A percentile compares a stretch with the other conserved stretches of the same genome.
phyloP scores from a whole-genome alignment of 2,329 filamentous ascomycete species.

The Sporothrix brunneoviolacea region DNA sequence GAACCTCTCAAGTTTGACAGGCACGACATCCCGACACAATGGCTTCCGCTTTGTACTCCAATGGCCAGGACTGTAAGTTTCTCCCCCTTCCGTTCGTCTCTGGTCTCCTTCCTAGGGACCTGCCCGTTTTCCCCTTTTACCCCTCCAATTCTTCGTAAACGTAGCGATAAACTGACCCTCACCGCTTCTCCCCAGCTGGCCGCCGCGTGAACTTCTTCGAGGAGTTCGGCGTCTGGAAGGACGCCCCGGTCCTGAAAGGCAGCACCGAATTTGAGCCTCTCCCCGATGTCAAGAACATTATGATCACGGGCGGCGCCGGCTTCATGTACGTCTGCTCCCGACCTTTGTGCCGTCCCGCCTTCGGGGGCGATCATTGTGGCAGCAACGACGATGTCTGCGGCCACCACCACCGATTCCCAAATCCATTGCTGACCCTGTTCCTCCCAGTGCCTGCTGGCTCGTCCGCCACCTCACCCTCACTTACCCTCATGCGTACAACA shows the following conservation, averaged over 20 bases:
- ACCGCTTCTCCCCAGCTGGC: constrained; percentile 17
- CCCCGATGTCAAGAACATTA: constrained; percentile 67
- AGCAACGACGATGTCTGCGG: too few species aligned
- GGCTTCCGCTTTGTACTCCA: constrained; percentile 12
- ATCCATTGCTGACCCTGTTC: too few species aligned
- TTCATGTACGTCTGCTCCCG: constrained; percentile 60
- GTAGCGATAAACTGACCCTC: constrained; percentile 1
- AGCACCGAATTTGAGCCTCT: constrained; percentile 64
- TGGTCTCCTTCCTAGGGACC: background rate
- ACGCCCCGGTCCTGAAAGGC: constrained; percentile 63
- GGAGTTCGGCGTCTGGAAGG: constrained; percentile 62
- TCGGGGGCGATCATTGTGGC: background rate
- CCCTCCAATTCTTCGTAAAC: background rate
- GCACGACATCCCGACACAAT: constrained; percentile 4
- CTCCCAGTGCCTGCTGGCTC: constrained; percentile 68
- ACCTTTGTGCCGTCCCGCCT: background rate
- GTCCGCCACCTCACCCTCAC: constrained; percentile 70
- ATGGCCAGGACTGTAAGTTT: constrained; percentile 12
- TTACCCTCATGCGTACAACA: constrained; percentile 67
- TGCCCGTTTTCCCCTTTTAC: background rate
- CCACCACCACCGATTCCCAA: background rate
- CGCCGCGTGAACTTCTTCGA: constrained; percentile 39
- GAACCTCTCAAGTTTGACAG: constrained; percentile 4
- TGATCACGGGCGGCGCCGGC: constrained; percentile 76
- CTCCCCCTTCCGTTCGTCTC: background rate